Conservation (phyloP, 352 stramenopile genomes). For the Pelagophyceae sp. region DNA sequence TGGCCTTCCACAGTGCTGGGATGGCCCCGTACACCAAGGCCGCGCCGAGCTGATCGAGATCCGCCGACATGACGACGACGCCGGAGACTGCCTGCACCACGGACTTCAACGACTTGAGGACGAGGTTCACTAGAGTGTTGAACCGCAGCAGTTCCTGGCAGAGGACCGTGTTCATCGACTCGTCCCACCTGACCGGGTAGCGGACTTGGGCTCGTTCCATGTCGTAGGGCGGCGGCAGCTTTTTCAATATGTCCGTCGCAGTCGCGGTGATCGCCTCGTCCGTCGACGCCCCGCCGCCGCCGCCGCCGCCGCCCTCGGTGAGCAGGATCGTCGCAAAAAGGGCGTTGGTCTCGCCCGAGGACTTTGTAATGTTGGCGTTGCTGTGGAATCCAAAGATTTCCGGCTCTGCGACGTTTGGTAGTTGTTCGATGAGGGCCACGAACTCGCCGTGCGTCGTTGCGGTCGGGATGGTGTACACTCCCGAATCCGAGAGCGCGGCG, state of each 20-base stretch:
- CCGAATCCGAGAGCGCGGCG: constrained; percentile 29
- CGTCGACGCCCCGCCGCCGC: constrained; percentile 43
- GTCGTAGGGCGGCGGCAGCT: constrained; percentile 74
- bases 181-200: constrained; percentile 77
- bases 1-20: background rate
- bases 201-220: constrained; percentile 81
- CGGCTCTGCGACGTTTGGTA: constrained; percentile 73
- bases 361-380: constrained; percentile 85
- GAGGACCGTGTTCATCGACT: constrained; percentile 84
- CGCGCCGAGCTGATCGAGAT: background rate
- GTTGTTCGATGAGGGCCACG: constrained; percentile 62
- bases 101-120: constrained; percentile 64
- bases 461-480: constrained; percentile 35
- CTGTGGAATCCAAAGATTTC: constrained; percentile 91
- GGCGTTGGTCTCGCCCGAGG: constrained; percentile 82
- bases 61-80: constrained; percentile 66
- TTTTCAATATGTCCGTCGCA: constrained; percentile 67
- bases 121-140: constrained; percentile 64
- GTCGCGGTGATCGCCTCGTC: constrained; percentile 27
- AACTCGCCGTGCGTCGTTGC: constrained; percentile 41
- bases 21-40: background rate
- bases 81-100: constrained; percentile 78
- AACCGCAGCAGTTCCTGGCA: constrained; percentile 82
- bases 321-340: constrained; percentile 82
- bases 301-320: constrained; percentile 65